Base-by-base conservation (phyloP, 1,139 yeast genomes). In the Geotrichum macrosporum region DNA sequence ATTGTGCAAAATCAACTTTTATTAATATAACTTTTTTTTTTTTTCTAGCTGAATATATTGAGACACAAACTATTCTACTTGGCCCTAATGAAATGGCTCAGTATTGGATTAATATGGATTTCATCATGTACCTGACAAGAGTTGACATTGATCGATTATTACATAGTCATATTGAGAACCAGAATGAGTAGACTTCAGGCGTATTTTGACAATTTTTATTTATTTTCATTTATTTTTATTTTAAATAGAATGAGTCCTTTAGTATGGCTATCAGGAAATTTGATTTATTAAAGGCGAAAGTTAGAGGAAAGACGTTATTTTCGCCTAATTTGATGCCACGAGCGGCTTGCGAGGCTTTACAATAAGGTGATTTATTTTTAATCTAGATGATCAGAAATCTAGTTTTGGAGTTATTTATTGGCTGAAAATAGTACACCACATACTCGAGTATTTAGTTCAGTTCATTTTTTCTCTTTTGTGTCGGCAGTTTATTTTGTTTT, bases 51-150 rank as follows among this genome's bases (percentile, higher is more conserved):
- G 32, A 33, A n/a, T 57, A 37, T 38, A 31, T 43, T 16, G 51
- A 62, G 55, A 37, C 65, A 57, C 6, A 63, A 12, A 38, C 71
- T 64, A 45, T 61, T 18, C 39, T 57, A 16, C 41, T 50, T 29
- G 45, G 46, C 19, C 39, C 39, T 12, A 44, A 53, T 40, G 33
- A 35, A 18, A 44, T 56, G 9, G 50, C 48, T 5, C 47, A 48
- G 21, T 52, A 48, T 42, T 46, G 50, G 53, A 49, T 35, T 43
- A 42, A 15, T 34, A 31, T 24, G 50, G 57, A 36, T 48, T 52
- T 13, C 40, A 43, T 26, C 22, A 31, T 37, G 41, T 42, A 49
- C 31, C 30, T 38, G 30, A 41, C 33, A 26, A 48, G 55, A 22
- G 47, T 47, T 30, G 50, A 48, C 30, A 42, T 35, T 15, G 18